These are phyloP conservation scores for Neofusicoccum ribis DNA, from an alignment of 2,329 filamentous ascomycete genomes.

Conservation along the genomic window DNA sequence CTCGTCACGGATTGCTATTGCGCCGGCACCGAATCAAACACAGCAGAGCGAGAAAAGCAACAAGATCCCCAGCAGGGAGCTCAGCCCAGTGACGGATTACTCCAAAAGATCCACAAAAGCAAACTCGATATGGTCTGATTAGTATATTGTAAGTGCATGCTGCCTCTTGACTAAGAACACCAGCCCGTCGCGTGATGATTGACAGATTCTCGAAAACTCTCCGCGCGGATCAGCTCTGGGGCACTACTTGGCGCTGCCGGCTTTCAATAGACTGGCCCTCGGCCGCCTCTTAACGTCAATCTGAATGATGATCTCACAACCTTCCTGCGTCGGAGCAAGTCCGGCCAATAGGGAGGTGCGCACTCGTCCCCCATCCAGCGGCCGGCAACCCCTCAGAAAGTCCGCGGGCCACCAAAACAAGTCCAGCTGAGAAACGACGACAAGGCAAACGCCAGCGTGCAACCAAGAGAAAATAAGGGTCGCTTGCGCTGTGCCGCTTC, in stretches of 20 bases:
- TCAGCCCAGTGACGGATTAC: neutral
- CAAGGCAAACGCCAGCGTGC: too few species aligned
- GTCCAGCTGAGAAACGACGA: too few species aligned
- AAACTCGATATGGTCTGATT: neutral
- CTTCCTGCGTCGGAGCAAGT: neutral
- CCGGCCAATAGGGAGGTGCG: neutral
- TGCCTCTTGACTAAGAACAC: neutral
- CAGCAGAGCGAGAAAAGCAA: neutral
- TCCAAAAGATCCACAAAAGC: neutral
- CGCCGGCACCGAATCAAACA: neutral
- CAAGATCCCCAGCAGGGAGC: neutral
- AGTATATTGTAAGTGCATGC: neutral
- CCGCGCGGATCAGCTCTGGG: neutral
- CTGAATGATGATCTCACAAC: neutral
- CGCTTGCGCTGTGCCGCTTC: too few species aligned
- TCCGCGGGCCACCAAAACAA: too few species aligned
- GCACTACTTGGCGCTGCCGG: neutral
- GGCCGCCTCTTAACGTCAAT: neutral
- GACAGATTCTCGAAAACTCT: neutral
- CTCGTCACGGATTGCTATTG: slow-evolving; percentile 10
- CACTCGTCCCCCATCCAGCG: neutral
- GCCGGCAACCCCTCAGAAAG: slow-evolving; percentile 5
- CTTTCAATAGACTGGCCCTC: neutral
- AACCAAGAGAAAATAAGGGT: too few species aligned
- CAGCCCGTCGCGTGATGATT: neutral